Evolutionary conservation across 139 green algal genomes (phyloP).

Genomic region (Chlorella vulgaris): DNA sequence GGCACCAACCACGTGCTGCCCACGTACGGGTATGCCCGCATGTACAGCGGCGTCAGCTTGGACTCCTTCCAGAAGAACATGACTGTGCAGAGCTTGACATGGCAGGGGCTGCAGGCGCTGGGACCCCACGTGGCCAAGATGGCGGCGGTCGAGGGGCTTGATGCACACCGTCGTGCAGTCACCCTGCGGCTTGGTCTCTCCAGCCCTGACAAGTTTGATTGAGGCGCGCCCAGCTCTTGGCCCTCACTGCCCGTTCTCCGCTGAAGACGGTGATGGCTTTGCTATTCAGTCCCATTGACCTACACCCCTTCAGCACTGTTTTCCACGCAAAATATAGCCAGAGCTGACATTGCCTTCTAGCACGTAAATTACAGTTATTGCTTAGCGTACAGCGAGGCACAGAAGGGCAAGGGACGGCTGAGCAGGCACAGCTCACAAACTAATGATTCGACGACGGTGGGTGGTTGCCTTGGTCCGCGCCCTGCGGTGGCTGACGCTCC

Average conservation of each 20-base stretch:
- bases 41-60: conserved; percentile 96
- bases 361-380: too few relatives aligned
- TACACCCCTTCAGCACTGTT: too few relatives aligned
- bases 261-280: too few relatives aligned
- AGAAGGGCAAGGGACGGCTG: too few relatives aligned
- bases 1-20: conserved; percentile 98
- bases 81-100: conserved; percentile 90
- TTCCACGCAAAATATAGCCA: too few relatives aligned
- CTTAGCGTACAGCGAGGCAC: too few relatives aligned
- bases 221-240: too few relatives aligned
- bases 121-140: conserved; percentile 94
- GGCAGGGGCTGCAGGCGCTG: conserved; percentile 79
- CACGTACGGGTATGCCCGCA: conserved; percentile 97
- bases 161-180: conserved; percentile 92
- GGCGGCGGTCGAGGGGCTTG: conserved; percentile 94
- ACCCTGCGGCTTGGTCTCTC: conserved; percentile 81
- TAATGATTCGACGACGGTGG: background rate
- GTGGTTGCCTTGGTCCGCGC: background rate
- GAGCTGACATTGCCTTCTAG: too few relatives aligned
- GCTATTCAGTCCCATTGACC: too few relatives aligned
- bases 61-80: conserved; percentile 98
- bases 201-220: conserved; percentile 34
- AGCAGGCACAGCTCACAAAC: too few relatives aligned
- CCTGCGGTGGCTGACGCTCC: conserved; percentile 52
- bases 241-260: too few relatives aligned